These are phyloP conservation scores for Malus orientalis DNA, from an alignment of 306 rosid genomes.

Conservation along the genomic window DNA sequence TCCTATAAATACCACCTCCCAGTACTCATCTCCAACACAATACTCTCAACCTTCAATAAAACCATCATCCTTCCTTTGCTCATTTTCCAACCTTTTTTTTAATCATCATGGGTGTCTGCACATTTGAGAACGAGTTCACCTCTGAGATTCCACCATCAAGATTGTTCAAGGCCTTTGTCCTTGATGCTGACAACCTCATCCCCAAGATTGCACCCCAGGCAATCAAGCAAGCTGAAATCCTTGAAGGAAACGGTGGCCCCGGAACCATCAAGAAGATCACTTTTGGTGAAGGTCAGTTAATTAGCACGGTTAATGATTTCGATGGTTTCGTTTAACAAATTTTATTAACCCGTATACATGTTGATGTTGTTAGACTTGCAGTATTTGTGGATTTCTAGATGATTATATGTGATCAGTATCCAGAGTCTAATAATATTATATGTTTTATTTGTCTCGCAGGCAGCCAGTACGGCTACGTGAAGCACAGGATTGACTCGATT, in stretches of 20 bases:
- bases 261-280: slow-evolving; percentile 59
- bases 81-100: not conserved
- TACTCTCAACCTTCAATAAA: not conserved
- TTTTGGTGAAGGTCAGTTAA: slow-evolving; percentile 29
- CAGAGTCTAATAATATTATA: too few species aligned
- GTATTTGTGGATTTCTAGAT: not conserved
- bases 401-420: not conserved
- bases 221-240: slow-evolving; percentile 27
- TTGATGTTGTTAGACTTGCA: not conserved
- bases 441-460: slow-evolving; percentile 8
- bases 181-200: slow-evolving; percentile 44
- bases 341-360: not conserved
- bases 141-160: slow-evolving; percentile 33
- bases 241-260: slow-evolving; percentile 62
- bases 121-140: slow-evolving; percentile 20
- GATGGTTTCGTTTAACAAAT: not conserved
- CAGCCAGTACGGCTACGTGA: slow-evolving; percentile 17
- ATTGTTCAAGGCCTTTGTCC: slow-evolving; percentile 61
- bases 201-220: slow-evolving; percentile 53
- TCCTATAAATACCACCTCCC: slow-evolving; percentile 5
- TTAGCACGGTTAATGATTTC: too few species aligned
- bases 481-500: slow-evolving; percentile 29
- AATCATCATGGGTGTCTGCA: slow-evolving; percentile 38
- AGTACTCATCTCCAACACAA: not conserved
- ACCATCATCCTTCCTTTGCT: not conserved